Conservation (phyloP, 2,329 filamentous ascomycete species). For the Phaeoacremonium minimum region DNA sequence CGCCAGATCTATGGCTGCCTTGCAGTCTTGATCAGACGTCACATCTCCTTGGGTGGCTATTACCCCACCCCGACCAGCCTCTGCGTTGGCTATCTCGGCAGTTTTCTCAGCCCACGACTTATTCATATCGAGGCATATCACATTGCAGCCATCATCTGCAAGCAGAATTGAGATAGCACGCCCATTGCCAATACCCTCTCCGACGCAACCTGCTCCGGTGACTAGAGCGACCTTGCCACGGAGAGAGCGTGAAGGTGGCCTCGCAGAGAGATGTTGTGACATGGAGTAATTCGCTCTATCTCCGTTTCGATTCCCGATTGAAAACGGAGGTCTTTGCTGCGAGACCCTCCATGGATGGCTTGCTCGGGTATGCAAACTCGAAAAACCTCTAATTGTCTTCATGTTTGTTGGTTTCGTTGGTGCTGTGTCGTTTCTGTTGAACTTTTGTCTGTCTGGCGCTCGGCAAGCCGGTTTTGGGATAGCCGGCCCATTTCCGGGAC, state of each 20-base stretch:
- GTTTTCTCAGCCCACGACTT: constrained; percentile 45
- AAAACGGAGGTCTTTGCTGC: too few relatives aligned
- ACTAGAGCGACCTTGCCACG: constrained; percentile 2
- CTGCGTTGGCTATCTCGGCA: constrained; percentile 42
- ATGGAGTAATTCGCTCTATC: too few relatives aligned
- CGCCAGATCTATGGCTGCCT: constrained; percentile 32
- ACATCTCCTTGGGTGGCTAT: constrained; percentile 23
- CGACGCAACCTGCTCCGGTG: constrained; percentile 2
- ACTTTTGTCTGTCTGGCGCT: too few relatives aligned
- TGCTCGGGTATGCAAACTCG: too few relatives aligned
- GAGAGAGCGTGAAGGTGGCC: background rate
- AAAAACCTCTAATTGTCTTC: too few relatives aligned
- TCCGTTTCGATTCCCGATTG: too few relatives aligned
- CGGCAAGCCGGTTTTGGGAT: too few relatives aligned
- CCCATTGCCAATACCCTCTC: constrained; percentile 2
- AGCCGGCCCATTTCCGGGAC: too few relatives aligned
- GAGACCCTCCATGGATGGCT: too few relatives aligned
- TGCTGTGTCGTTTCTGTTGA: too few relatives aligned
- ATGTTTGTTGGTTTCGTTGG: too few relatives aligned
- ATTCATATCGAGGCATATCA: constrained; percentile 55
- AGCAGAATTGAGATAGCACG: constrained; percentile 38
- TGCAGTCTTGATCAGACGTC: constrained; percentile 47
- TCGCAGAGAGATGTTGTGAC: constrained; percentile 1
- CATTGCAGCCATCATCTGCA: constrained; percentile 51
- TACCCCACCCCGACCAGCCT: constrained; percentile 29